A percentile compares a stretch with the other conserved stretches of the same genome.
Conservation (phyloP, 306 rosid genomes). For the Casuarina cunninghamiana region DNA sequence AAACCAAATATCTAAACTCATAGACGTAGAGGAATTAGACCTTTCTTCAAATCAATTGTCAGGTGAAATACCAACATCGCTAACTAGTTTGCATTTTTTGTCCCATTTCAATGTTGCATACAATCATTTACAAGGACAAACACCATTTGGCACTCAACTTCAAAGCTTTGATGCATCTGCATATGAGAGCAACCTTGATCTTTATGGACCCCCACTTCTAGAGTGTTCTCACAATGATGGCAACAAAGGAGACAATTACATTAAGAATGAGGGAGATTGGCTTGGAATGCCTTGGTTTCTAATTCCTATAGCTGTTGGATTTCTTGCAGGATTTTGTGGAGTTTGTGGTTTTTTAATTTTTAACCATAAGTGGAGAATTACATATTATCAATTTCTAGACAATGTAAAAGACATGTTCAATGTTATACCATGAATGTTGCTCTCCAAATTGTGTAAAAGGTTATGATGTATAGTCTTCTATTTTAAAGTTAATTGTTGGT, state of each 20-base stretch:
- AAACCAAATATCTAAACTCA: slow-evolving; percentile 8
- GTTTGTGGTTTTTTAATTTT: slow-evolving; percentile 1
- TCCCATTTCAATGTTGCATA: background rate
- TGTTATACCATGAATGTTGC: no score
- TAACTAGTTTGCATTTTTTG: slow-evolving; percentile 1
- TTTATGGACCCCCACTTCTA: slow-evolving; percentile 2
- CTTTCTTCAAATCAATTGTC: slow-evolving; percentile 12
- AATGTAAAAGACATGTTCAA: no score
- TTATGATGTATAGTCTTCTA: no score
- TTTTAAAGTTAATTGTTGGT: no score
- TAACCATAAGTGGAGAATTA: background rate
- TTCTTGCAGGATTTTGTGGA: slow-evolving; percentile 7
- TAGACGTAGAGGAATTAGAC: background rate
- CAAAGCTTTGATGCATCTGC: background rate
- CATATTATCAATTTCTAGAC: no score
- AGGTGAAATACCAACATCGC: background rate
- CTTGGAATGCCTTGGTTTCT: background rate
- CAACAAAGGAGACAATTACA: background rate
- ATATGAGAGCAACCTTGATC: background rate
- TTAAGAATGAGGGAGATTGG: background rate
- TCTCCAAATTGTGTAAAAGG: no score
- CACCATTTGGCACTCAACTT: no score
- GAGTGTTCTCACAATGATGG: background rate
- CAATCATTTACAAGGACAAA: background rate
- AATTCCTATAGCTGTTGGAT: background rate